phyloP scores from a whole-genome alignment of 2,329 filamentous ascomycete species.

The Aspergillus sp. region DNA sequence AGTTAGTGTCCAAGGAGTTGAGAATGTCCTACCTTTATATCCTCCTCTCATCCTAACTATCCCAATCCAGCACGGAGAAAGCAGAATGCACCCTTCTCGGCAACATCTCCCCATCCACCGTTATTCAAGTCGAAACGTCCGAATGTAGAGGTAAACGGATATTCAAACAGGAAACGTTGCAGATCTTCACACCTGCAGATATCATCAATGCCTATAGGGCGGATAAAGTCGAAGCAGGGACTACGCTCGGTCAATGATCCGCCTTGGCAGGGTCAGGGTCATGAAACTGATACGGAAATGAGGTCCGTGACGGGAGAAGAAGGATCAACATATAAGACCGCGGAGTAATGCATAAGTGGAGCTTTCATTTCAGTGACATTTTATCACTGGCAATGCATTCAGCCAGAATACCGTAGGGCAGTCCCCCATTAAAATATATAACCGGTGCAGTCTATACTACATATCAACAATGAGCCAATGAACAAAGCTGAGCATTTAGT shows the following conservation, averaged over 20 bases:
- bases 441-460: not conserved
- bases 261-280: not conserved
- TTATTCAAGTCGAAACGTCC: no score
- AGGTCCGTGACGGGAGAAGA: not conserved
- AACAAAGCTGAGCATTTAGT: not conserved
- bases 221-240: not conserved
- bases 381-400: not conserved
- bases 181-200: not conserved
- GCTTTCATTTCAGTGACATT: not conserved
- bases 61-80: not conserved
- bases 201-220: not conserved
- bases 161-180: not conserved
- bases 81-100: no score
- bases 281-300: not conserved
- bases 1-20: no score
- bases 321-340: not conserved
- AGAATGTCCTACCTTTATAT: no score
- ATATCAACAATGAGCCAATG: not conserved
- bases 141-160: not conserved
- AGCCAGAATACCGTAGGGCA: not conserved
- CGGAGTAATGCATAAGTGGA: not conserved
- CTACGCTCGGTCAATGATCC: not conserved
- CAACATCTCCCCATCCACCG: no score
- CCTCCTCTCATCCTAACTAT: not conserved
- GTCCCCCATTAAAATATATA: not conserved